Evolutionary conservation across 2,329 filamentous ascomycete genomes (phyloP).

Genomic region (Penicillium thymicola): DNA sequence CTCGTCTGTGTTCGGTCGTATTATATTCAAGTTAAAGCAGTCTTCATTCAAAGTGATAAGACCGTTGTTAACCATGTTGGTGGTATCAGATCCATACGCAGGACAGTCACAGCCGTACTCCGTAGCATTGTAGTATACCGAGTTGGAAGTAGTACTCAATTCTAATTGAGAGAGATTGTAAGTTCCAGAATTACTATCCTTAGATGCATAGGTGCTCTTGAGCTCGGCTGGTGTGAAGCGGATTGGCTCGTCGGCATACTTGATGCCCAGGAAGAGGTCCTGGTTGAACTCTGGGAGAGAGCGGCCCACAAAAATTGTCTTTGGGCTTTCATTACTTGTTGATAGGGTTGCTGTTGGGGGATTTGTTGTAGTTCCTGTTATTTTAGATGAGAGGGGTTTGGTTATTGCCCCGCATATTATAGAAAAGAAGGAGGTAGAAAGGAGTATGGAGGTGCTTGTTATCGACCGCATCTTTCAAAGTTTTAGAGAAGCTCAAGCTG

Average conservation of each 20-base stretch:
- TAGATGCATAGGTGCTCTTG: conserved; percentile 21
- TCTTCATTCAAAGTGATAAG: conserved; percentile 24
- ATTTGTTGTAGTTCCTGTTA: conserved; percentile 12
- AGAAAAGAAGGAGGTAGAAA: background rate
- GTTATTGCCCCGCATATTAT: background rate
- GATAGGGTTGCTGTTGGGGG: conserved; percentile 20
- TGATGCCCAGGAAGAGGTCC: conserved; percentile 31
- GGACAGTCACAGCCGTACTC: conserved; percentile 33
- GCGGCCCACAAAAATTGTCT: conserved; percentile 27
- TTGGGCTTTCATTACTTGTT: background rate
- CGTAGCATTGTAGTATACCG: conserved; percentile 28
- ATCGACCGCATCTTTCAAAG: background rate
- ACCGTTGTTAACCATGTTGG: conserved; percentile 19
- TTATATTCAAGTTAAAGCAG: conserved; percentile 30
- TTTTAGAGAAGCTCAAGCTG: background rate
- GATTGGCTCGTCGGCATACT: conserved; percentile 27
- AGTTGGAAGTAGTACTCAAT: background rate
- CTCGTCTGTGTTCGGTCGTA: conserved; percentile 14
- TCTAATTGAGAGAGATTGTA: conserved; percentile 1
- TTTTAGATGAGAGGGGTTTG: background rate
- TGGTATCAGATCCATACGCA: conserved; percentile 31
- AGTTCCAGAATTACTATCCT: conserved; percentile 22
- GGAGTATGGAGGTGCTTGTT: background rate
- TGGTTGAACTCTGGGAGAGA: conserved; percentile 27
- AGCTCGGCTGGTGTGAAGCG: conserved; percentile 26